Evolutionary conservation across 306 rosid species (phyloP), one percentile per base, ranked within the genome.

Genomic region (Hippophae rhamnoides): DNA sequence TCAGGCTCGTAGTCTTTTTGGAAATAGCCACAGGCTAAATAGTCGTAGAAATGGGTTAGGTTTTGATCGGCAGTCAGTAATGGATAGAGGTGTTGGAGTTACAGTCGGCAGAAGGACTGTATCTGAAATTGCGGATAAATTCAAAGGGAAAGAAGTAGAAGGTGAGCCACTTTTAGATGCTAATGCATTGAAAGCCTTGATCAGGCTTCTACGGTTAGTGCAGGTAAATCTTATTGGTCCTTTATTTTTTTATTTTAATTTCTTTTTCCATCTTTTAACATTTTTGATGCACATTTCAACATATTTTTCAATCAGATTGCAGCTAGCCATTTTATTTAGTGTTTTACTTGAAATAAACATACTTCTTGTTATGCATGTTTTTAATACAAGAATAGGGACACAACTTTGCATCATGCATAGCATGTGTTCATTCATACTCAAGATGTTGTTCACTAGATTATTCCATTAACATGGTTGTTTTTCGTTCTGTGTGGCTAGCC

Each of bases 11-110:
- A 88, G 93, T 70, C 88, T 87, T 67, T 85, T 92, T 56, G 86
- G 89, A 61, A 63, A 79, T 72, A 77, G 68, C 82, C 95, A 87
- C 73, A 76, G 99, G 75, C 79, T 92, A 60, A 81, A 70, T 71
- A 80, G 77, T 75, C 72, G 94, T 62, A 92, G 99, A 70, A 92
- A 92, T 73, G 96, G 89, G 56, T 72, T 92, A 50, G 99, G 99
- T 60, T 92, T 88, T 72, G 96, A 85, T 65, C 74, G 96, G 60
- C 84, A 82, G 62, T 76, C 89, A 7, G 90, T 82, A 68, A 88
- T 88, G 82, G 99, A 92, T 66, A 79, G 97, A 72, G 97, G 99
- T 69, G 99, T 88, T 68, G 97, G 99, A 62, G 90, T 84, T 67
- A 78, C 96, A 41, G 73, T 85, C 54, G 93, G 94, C 62, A 83